phyloP scores from a whole-genome alignment of 2,329 filamentous ascomycete species.

The Aureobasidium vineae region DNA sequence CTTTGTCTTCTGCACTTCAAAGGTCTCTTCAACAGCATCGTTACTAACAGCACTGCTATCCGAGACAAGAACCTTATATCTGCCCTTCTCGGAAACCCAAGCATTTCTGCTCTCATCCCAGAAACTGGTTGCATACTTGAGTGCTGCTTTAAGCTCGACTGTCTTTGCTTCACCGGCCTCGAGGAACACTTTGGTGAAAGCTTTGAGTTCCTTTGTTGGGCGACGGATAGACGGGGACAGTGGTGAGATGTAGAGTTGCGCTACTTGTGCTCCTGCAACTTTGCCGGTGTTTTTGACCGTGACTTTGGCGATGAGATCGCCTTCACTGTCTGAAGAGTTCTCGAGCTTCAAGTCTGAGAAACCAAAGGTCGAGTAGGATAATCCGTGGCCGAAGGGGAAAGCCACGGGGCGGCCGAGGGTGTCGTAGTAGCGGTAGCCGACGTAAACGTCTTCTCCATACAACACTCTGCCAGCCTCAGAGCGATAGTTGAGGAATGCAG shows the following conservation, averaged over 20 bases:
- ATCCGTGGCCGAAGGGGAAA: conserved; percentile 75
- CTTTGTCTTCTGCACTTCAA: conserved; percentile 60
- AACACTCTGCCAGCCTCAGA: conserved; percentile 66
- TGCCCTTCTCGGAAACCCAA: conserved; percentile 66
- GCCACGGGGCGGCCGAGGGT: conserved; percentile 58
- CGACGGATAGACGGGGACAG: conserved; percentile 61
- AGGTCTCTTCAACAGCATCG: conserved; percentile 50
- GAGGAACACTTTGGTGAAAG: conserved; percentile 64
- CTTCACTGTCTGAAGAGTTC: conserved; percentile 43
- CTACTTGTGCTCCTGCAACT: conserved; percentile 60
- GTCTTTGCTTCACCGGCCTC: conserved; percentile 57
- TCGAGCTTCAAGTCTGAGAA: conserved; percentile 59
- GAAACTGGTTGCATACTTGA: conserved; percentile 66
- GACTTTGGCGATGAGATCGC: conserved; percentile 52
- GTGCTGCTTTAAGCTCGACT: conserved; percentile 57
- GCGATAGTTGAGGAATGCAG: conserved; percentile 70
- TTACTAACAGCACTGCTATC: conserved; percentile 43
- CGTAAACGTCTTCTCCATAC: conserved; percentile 70
- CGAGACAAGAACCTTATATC: conserved; percentile 62
- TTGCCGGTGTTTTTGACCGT: conserved; percentile 58
- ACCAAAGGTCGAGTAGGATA: conserved; percentile 72
- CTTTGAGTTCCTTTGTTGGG: conserved; percentile 68
- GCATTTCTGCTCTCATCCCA: conserved; percentile 66
- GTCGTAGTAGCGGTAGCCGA: conserved; percentile 73
- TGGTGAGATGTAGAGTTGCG: conserved; percentile 68